These are phyloP conservation scores for Ormosia emarginata DNA, from an alignment of 306 rosid genomes.

Conservation along the genomic window DNA sequence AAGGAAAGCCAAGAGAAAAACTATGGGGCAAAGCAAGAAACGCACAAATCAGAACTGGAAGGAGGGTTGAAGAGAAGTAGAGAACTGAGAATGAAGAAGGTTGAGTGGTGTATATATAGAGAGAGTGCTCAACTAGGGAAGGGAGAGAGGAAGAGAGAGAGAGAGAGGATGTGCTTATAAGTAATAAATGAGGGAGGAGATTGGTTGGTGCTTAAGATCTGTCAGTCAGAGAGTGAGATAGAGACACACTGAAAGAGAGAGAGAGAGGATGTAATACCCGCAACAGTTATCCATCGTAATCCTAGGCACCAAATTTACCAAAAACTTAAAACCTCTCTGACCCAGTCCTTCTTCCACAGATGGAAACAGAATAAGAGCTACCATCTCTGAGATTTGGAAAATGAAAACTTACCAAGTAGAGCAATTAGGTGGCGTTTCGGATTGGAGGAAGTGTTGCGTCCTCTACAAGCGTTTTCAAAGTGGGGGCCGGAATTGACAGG, in stretches of 20 bases:
- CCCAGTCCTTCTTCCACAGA: slow-evolving; percentile 34
- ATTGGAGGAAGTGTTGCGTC: slow-evolving; percentile 44
- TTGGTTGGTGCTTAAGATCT: slow-evolving; percentile 47
- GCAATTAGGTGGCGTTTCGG: slow-evolving; percentile 20
- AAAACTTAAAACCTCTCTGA: slow-evolving; percentile 48
- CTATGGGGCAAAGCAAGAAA: background rate
- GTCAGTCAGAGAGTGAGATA: slow-evolving; percentile 32
- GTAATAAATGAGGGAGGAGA: slow-evolving; percentile 40
- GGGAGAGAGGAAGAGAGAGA: background rate
- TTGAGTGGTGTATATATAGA: slow-evolving; percentile 41
- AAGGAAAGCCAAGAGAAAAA: background rate
- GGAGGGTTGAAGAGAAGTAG: slow-evolving; percentile 15
- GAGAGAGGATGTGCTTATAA: background rate
- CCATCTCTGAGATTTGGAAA: slow-evolving; percentile 9
- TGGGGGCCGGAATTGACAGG: slow-evolving; percentile 56
- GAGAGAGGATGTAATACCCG: background rate
- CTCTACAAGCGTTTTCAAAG: slow-evolving; percentile 48
- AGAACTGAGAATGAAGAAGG: slow-evolving; percentile 35
- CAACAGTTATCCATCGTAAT: slow-evolving; percentile 75
- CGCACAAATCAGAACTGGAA: background rate
- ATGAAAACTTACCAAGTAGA: slow-evolving; percentile 18
- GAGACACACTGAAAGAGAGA: background rate
- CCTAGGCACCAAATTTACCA: slow-evolving; percentile 61
- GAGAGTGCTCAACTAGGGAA: slow-evolving; percentile 10
- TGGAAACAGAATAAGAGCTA: slow-evolving; percentile 37